A percentile compares a stretch with the other conserved stretches of the same genome.
Conservation (phyloP, 2,329 filamentous ascomycete genomes). For the Fusarium illudens region DNA sequence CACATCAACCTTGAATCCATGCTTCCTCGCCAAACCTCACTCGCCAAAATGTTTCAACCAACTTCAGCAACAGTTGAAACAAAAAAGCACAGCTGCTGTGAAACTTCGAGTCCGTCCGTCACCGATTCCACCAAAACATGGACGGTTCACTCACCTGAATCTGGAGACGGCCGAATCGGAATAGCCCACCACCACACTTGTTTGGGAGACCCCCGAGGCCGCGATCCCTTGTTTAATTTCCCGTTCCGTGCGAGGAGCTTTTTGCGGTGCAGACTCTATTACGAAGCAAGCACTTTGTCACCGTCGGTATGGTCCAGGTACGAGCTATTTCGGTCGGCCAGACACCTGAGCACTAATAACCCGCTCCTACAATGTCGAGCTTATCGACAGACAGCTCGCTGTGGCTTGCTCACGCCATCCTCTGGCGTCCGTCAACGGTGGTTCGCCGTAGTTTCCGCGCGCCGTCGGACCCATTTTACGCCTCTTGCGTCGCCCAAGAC, state of each 20-base stretch:
- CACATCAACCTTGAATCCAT: slow-evolving; percentile 30
- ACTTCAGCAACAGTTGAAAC: slow-evolving; percentile 2
- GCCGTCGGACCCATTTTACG: neutral
- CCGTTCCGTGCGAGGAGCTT: neutral
- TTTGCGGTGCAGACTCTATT: neutral
- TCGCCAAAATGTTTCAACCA: neutral
- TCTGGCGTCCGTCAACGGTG: neutral
- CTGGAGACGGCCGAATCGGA: slow-evolving; percentile 10
- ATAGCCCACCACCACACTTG: neutral
- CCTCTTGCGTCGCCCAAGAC: slow-evolving; percentile 2
- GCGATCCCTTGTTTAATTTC: slow-evolving; percentile 23
- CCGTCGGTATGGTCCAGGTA: neutral
- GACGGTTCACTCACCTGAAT: slow-evolving; percentile 34
- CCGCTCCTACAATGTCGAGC: neutral
- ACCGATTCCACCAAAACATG: slow-evolving; percentile 10
- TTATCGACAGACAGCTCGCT: neutral
- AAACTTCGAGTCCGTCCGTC: neutral
- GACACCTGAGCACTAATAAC: neutral
- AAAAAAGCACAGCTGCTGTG: neutral
- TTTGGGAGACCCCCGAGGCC: neutral
- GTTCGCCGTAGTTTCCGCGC: neutral
- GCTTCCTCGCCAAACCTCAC: slow-evolving; percentile 7
- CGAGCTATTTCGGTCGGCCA: neutral
- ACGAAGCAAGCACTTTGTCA: neutral
- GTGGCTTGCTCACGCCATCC: slow-evolving; percentile 24